These are phyloP conservation scores for Linnemannia schmuckeri DNA, from an alignment of 192 early-diverging fungal species.

Conservation along the genomic window DNA sequence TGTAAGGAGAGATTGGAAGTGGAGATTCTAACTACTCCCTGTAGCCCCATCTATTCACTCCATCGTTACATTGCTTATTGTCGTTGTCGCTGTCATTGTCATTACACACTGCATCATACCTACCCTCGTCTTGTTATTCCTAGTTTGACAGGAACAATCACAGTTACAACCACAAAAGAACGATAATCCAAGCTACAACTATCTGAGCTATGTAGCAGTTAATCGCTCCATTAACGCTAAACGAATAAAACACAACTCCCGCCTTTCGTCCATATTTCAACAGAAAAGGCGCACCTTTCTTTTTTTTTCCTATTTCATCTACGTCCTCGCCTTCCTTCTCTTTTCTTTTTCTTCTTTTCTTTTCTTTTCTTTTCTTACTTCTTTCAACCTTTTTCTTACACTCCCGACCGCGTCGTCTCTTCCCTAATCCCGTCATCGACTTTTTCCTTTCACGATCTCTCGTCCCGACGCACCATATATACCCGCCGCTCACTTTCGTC, in stretches of 20 bases:
- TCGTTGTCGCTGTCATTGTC: neutral
- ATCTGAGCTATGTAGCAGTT: neutral
- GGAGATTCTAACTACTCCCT: conserved; percentile 33
- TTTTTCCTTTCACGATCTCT: neutral
- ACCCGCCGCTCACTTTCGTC: neutral
- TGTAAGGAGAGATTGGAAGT: conserved; percentile 47
- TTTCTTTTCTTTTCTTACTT: neutral
- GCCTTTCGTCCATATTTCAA: neutral
- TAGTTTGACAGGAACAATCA: neutral
- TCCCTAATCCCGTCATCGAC: neutral
- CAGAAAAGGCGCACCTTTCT: neutral
- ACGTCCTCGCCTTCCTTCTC: neutral
- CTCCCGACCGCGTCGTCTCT: neutral
- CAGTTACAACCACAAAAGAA: neutral
- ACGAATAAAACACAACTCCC: neutral
- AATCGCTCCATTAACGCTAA: neutral
- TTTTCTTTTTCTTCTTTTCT: neutral
- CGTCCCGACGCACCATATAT: neutral
- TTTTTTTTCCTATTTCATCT: neutral
- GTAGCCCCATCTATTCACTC: conserved; percentile 1
- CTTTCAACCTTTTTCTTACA: neutral
- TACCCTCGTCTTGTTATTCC: neutral
- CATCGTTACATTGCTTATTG: neutral
- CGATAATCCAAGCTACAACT: neutral
- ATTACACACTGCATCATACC: neutral